These are phyloP conservation scores for Malassezia restricta DNA, from an alignment of 1,284 basidiomycete genomes.

Conservation along the genomic window DNA sequence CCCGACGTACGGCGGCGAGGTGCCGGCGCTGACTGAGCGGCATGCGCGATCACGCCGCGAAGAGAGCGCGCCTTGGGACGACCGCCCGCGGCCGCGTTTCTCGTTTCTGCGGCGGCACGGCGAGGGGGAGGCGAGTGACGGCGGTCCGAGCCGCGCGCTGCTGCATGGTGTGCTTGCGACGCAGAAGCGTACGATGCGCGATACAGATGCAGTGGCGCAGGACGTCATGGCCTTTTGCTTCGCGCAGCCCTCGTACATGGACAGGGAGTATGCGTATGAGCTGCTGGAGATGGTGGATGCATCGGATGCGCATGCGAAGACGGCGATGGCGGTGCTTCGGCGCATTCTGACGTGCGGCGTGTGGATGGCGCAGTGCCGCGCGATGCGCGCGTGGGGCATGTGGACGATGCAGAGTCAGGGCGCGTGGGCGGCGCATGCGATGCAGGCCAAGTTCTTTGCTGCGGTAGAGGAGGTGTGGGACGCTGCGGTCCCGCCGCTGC, in stretches of 20 bases:
- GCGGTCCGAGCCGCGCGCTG: no score
- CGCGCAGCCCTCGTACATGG: background rate
- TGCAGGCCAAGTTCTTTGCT: background rate
- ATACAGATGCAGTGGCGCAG: background rate
- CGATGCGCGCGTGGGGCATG: conserved; percentile 11
- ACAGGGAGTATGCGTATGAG: conserved; percentile 11
- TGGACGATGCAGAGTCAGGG: conserved; percentile 7
- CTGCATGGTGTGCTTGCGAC: no score
- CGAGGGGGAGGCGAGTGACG: no score
- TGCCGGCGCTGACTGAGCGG: no score
- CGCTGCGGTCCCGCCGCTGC: background rate
- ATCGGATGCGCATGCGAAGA: conserved; percentile 3
- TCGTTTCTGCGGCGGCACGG: no score
- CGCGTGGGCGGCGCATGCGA: conserved; percentile 1
- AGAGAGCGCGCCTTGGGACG: no score
- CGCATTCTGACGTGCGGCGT: background rate
- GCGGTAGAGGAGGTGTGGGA: conserved; percentile 2
- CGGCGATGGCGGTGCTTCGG: conserved; percentile 2
- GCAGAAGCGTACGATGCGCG: background rate
- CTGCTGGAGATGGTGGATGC: conserved; percentile 6
- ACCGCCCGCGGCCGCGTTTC: no score
- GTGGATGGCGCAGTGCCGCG: conserved; percentile 2
- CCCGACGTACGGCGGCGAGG: no score
- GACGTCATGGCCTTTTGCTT: conserved; percentile 2
- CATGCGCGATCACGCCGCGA: no score